Conservation (phyloP, 495 filamentous ascomycete species). For the Oleoguttula mirabilis region DNA sequence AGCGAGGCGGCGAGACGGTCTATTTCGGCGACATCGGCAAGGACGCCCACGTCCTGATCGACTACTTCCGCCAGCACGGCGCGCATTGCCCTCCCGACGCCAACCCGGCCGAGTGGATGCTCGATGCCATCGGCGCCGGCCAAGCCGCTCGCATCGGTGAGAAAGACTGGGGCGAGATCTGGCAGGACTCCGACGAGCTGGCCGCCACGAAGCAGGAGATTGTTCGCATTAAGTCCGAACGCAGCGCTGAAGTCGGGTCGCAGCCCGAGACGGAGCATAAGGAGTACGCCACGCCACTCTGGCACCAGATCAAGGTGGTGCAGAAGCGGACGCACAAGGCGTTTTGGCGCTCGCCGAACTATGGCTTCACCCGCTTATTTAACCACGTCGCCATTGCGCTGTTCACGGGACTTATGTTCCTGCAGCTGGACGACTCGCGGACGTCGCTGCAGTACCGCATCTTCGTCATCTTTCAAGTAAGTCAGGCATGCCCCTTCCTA, state of each 20-base stretch:
- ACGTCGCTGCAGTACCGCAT: constrained; percentile 63
- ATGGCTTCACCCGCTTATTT: constrained; percentile 66
- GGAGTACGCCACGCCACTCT: constrained; percentile 63
- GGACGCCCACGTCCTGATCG: constrained; percentile 36
- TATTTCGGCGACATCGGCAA: constrained; percentile 59
- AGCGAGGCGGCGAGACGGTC: constrained; percentile 50
- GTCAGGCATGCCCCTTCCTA: too few relatives aligned
- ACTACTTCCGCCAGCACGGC: constrained; percentile 38
- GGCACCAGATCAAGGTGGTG: constrained; percentile 59
- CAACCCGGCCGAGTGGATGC: constrained; percentile 79
- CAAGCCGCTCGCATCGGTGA: constrained; percentile 58
- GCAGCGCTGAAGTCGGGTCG: constrained; percentile 35
- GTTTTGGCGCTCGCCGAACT: constrained; percentile 66
- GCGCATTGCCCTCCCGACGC: constrained; percentile 45
- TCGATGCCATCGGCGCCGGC: constrained; percentile 75
- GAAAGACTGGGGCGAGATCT: constrained; percentile 71
- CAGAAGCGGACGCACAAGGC: constrained; percentile 50
- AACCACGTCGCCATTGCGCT: constrained; percentile 61
- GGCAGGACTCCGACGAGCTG: constrained; percentile 58
- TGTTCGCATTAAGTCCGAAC: constrained; percentile 48
- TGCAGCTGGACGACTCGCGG: constrained; percentile 55
- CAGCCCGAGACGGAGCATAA: constrained; percentile 35
- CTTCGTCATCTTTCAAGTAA: constrained; percentile 78
- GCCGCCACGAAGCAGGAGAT: constrained; percentile 56
- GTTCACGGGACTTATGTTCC: constrained; percentile 60